Base-by-base conservation (phyloP, 352 stramenopile genomes). In the Plasmopara viticola region DNA sequence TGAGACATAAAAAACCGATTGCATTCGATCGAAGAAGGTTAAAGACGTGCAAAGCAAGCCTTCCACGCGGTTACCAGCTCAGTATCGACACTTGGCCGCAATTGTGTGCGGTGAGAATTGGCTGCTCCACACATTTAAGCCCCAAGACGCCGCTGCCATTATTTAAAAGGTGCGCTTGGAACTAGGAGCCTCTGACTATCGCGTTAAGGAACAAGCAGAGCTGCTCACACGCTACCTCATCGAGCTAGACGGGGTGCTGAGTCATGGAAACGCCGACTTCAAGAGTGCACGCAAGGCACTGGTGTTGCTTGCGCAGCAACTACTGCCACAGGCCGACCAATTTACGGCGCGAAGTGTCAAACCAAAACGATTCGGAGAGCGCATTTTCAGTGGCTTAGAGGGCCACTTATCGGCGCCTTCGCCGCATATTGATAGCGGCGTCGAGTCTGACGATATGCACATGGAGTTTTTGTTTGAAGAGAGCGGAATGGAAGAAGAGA, bases 241-340 rank as follows among this genome's bases (percentile, higher is more conserved):
- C 31, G 62, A 84, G 18, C 51, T 87, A 46, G 77, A 87, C 62
- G 60, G 75, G 28, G 70, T 87, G n/a, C 35, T 85, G 45, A 87
- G 77, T 58, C 57, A 74, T 51, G 77, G 77, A 28, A 66, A 86
- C 54, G 44, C 30, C 12, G 59, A 70, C 14, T 62, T 87, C 55
- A 79, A 82, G 60, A 58, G 50, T 9, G 43, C 64, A 12, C 72
- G 77, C 17, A 87, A 87, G 64, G 61, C 70, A 10, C 38, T 81
- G 9, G 77, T 87, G 10, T 38, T 80, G 28, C 42, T 48, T 18
- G 70, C 79, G 31, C 77, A 88, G 61, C 38, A 70, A 37, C 60
- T 78, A 9, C 60, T 88, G 14, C 40, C 52, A 7, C 46, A 53
- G 10, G 77, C 77, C 2, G 77, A 84, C 53, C 20, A 25, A 25